Conservation (phyloP, 2,329 filamentous ascomycete genomes). For the Pseudogymnoascus sp. region DNA sequence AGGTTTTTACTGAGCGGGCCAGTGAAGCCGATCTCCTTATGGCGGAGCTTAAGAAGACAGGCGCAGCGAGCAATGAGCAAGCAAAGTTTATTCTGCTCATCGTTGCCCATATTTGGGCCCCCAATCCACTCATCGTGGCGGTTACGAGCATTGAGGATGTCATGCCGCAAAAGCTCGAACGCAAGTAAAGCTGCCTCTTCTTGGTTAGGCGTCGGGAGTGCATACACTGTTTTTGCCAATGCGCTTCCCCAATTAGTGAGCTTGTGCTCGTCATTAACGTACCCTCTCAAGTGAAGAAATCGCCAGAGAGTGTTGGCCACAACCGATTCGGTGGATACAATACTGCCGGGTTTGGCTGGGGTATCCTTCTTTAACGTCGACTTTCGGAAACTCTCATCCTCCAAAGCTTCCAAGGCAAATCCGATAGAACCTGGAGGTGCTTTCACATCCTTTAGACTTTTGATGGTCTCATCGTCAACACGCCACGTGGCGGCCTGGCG, state of each 20-base stretch:
- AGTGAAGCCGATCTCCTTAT: conserved; percentile 83
- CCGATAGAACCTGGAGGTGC: conserved; percentile 39
- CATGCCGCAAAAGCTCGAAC: conserved; percentile 74
- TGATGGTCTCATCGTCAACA: conserved; percentile 47
- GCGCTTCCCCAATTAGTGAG: conserved; percentile 80
- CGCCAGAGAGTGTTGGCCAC: conserved; percentile 71
- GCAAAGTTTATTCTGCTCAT: conserved; percentile 68
- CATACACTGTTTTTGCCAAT: conserved; percentile 58
- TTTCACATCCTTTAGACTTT: conserved; percentile 35
- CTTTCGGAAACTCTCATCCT: conserved; percentile 59
- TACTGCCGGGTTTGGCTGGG: conserved; percentile 24
- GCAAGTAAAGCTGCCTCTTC: conserved; percentile 76
- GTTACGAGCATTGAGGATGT: conserved; percentile 64
- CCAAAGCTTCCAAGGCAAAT: conserved; percentile 58
- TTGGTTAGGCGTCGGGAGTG: conserved; percentile 45
- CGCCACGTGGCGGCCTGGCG: conserved; percentile 55
- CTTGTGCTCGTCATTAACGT: conserved; percentile 68
- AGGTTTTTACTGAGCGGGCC: conserved; percentile 87
- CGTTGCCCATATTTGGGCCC: conserved; percentile 46
- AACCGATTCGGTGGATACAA: conserved; percentile 60
- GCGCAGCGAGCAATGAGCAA: conserved; percentile 81
- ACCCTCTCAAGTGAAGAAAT: conserved; percentile 81
- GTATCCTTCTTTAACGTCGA: conserved; percentile 55
- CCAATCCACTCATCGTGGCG: conserved; percentile 46
- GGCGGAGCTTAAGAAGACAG: conserved; percentile 71